phyloP scores from a whole-genome alignment of 257 asterid genomes.

The Solanum habrochaites region DNA sequence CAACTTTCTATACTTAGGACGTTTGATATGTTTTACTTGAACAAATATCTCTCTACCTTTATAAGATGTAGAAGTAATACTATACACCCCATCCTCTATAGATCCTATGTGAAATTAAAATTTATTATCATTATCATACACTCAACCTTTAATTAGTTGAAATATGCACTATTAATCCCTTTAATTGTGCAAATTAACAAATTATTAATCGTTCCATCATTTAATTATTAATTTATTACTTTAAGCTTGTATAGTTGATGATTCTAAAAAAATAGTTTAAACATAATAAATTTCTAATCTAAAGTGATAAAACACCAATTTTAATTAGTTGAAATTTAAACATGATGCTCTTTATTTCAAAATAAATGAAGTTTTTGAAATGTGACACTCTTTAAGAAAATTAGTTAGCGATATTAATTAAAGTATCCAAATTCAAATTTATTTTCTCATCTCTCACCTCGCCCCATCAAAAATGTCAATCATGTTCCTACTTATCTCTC shows the following conservation, averaged over 20 bases:
- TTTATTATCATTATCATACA: too few species aligned
- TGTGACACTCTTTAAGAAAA: background rate
- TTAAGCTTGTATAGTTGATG: background rate
- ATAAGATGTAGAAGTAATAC: background rate
- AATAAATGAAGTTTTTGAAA: background rate
- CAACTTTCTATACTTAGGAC: too few species aligned
- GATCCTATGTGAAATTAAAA: background rate
- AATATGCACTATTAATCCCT: background rate
- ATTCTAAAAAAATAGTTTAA: background rate
- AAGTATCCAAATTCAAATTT: background rate
- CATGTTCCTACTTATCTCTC: too few species aligned
- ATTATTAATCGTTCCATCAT: background rate
- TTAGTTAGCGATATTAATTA: background rate
- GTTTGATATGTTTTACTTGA: background rate
- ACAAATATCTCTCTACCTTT: rapidly evolving
- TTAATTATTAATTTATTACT: too few species aligned
- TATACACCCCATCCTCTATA: rapidly evolving
- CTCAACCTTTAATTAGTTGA: background rate
- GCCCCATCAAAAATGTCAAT: too few species aligned
- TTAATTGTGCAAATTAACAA: background rate
- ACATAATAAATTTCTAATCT: too few species aligned
- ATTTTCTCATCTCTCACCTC: too few species aligned
- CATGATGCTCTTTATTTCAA: background rate
- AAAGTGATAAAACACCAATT: too few species aligned
- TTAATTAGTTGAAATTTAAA: too few species aligned